Conservation (phyloP, 495 filamentous ascomycete species). For the Symbiotaphrina buchneri region DNA sequence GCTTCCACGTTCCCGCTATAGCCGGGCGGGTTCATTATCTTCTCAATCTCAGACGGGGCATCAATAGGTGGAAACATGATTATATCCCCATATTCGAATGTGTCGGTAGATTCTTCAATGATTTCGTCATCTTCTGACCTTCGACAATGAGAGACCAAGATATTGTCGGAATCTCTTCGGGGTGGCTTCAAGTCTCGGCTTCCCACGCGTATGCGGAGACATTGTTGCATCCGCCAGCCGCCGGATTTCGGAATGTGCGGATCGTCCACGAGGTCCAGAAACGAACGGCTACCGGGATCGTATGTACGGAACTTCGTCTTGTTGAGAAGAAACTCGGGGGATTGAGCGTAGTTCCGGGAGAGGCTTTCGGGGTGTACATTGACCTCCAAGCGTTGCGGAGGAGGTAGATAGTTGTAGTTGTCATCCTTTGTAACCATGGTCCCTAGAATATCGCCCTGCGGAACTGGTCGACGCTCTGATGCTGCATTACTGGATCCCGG, state of each 20-base stretch:
- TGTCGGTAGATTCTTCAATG: no score
- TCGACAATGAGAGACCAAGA: constrained; percentile 14
- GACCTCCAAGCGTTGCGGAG: constrained; percentile 9
- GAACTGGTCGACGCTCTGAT: background rate
- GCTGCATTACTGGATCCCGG: constrained; percentile 13
- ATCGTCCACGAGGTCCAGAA: constrained; percentile 44
- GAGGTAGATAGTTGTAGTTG: background rate
- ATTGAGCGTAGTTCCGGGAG: constrained; percentile 17
- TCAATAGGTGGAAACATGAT: no score
- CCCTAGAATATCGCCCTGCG: background rate
- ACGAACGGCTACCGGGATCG: constrained; percentile 30
- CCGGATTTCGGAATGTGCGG: constrained; percentile 10
- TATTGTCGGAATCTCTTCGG: constrained; percentile 18
- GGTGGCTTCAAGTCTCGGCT: constrained; percentile 16
- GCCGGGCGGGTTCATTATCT: constrained; percentile 31
- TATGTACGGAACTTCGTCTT: constrained; percentile 39
- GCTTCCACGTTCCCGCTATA: constrained; percentile 24
- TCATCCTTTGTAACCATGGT: background rate
- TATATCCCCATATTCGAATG: no score
- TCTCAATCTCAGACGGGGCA: constrained; percentile 28
- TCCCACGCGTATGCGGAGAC: constrained; percentile 28
- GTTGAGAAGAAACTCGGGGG: constrained; percentile 26
- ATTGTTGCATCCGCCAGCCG: constrained; percentile 17
- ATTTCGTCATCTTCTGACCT: no score
- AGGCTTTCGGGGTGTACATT: constrained; percentile 24